A percentile compares a stretch with the other conserved stretches of the same genome.
Evolutionary conservation across 2,329 filamentous ascomycete genomes (phyloP).

Genomic region (Dactylellina cionopaga): DNA sequence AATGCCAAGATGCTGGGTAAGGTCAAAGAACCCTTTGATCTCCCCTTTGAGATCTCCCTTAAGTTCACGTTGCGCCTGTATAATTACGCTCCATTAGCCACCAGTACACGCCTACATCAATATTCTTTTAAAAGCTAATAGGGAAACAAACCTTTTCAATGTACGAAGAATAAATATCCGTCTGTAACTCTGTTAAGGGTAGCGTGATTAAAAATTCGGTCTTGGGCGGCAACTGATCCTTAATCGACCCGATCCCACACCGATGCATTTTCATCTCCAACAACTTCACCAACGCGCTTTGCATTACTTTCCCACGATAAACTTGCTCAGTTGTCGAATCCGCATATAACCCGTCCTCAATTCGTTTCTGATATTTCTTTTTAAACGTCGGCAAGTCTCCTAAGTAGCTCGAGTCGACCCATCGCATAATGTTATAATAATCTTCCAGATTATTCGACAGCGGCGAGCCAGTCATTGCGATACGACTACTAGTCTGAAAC

Average conservation of each 20-base stretch:
- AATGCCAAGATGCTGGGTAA: conserved; percentile 16
- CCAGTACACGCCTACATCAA: too few relatives aligned
- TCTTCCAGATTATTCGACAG: conserved; percentile 84
- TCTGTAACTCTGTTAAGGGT: conserved; percentile 74
- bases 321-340: conserved; percentile 71
- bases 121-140: too few relatives aligned
- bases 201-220: conserved; percentile 83
- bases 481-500: conserved; percentile 75
- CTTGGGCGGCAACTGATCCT: conserved; percentile 75
- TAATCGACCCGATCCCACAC: conserved; percentile 69
- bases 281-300: conserved; percentile 75
- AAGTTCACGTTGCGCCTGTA: conserved; percentile 1
- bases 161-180: conserved; percentile 67
- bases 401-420: conserved; percentile 82
- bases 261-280: conserved; percentile 81
- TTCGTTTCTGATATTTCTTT: conserved; percentile 75
- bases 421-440: conserved; percentile 87
- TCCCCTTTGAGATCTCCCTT: conserved; percentile 3
- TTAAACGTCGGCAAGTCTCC: conserved; percentile 75
- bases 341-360: conserved; percentile 74
- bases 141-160: conserved; percentile 16
- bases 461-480: conserved; percentile 87
- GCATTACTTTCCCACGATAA: conserved; percentile 71
- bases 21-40: conserved; percentile 31
- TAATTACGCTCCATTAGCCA: too few relatives aligned